Base-by-base conservation (phyloP, 768 basidiomycete species). In the Paxillus involutus region DNA sequence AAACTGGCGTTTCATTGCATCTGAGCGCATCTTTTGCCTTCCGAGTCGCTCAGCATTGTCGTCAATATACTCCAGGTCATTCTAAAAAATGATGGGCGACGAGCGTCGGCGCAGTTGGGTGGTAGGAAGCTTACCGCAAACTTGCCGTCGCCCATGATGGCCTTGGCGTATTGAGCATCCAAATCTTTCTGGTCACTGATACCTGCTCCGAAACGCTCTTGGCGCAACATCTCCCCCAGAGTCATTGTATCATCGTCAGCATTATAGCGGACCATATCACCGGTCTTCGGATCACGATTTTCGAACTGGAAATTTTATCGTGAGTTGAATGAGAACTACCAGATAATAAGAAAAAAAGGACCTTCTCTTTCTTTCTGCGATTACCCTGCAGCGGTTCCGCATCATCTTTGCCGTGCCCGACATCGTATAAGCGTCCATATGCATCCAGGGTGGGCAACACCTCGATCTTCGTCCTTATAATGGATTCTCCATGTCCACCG, bases 1-100 rank as follows among this genome's bases (percentile, higher is more conserved):
- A 69, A 98, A 99, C 60, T 94, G 91, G 43, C 95, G 84, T 69
- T 94, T 98, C 88, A 97, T 93, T 19, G 89, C 92, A 64, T 98
- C 96, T 4, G 88, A 85, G 48, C 94, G 89, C 91, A 98, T 94
- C 73, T 96, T 98, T 71, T 93, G 86, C 52, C 95, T 78, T 37
- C 91, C 92, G 0, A 98, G 79, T 60, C 86, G 88, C 63, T 96
- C 96, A 0, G 94, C 94, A 67, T 98, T 96, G 59, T 98, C 97
- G 60, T 99, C 97, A 58, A 97, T 88, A 61, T 98, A 98, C 44
- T 98, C 97, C 32, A 95, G 74, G 62, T 95, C 84, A 59, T 89
- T 88, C 89, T 94, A 51, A 10, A n/a, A 40, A 40, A 13, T 13
- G 17, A 49, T 55, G 26, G 39, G 19, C 21, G 19, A 47, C 10